phyloP scores from a whole-genome alignment of 2,329 filamentous ascomycete species.

The Chrysoporthe deuterocubensis region DNA sequence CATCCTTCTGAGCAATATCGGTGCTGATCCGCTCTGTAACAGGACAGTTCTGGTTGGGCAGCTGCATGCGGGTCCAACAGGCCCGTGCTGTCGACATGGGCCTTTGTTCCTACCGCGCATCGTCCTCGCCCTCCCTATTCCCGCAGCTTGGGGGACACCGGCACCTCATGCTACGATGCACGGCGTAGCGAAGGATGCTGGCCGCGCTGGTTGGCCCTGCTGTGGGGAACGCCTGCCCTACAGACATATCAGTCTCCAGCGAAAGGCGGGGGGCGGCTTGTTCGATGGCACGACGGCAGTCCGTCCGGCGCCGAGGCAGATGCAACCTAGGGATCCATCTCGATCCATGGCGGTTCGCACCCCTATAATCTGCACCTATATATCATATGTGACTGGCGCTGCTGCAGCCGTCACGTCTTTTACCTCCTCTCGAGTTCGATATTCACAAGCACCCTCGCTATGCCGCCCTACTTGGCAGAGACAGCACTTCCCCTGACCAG shows the following conservation, averaged over 20 bases:
- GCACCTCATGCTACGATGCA: not conserved
- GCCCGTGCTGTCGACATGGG: not conserved
- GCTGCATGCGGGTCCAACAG: not conserved
- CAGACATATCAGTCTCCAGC: not conserved
- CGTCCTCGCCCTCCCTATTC: not conserved
- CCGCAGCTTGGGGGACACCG: not conserved
- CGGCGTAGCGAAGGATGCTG: not conserved
- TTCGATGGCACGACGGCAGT: not conserved
- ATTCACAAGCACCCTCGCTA: not conserved
- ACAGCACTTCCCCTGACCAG: conserved; percentile 9
- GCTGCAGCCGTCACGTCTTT: not conserved
- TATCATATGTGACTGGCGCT: not conserved
- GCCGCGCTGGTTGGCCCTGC: not conserved
- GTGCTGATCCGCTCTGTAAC: not conserved
- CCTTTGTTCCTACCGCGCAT: not conserved
- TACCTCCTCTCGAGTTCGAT: not conserved
- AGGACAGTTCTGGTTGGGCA: not conserved
- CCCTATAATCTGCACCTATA: not conserved
- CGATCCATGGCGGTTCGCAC: not conserved
- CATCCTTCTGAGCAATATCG: not conserved
- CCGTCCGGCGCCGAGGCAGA: not conserved
- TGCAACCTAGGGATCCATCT: not conserved
- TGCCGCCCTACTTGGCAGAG: not conserved
- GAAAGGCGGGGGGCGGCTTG: not conserved
- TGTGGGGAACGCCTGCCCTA: not conserved